Conservation (phyloP, 345 rosid species). For the Hevea brasiliensis region DNA sequence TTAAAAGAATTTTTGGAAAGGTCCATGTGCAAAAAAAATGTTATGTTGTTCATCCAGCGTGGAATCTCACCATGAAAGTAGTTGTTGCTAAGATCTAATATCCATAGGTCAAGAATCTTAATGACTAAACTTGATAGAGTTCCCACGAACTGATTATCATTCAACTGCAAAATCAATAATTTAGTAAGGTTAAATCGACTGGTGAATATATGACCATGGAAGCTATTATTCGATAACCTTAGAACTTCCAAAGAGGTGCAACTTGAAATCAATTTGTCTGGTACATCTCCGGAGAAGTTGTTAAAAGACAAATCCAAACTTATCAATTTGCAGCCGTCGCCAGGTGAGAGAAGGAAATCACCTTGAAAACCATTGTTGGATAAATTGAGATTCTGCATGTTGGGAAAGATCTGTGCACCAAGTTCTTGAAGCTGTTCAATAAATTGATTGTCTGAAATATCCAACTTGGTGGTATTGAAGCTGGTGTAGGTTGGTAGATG, state of each 20-base stretch:
- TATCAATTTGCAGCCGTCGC: not conserved
- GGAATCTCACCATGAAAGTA: not conserved
- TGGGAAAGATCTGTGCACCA: not conserved
- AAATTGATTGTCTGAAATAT: not conserved
- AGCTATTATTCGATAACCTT: not conserved
- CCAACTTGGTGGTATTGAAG: not conserved
- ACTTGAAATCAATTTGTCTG: not conserved
- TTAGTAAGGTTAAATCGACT: not conserved
- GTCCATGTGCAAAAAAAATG: no score
- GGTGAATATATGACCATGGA: slow-evolving; percentile 3
- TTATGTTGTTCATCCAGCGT: not conserved
- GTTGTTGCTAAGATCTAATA: not conserved
- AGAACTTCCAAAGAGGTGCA: not conserved
- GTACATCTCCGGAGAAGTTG: slow-evolving; percentile 4
- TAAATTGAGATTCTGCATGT: not conserved
- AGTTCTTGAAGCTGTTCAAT: not conserved
- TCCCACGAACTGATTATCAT: slow-evolving; percentile 4
- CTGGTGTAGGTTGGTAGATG: not conserved
- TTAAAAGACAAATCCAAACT: not conserved
- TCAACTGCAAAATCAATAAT: not conserved
- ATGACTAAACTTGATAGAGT: no score
- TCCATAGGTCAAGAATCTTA: no score
- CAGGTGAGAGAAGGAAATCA: not conserved
- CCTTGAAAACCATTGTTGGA: not conserved
- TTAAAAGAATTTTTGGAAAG: no score